These are phyloP conservation scores for Emergomyces orientalis DNA, from an alignment of 2,329 filamentous ascomycete species.

Conservation along the genomic window DNA sequence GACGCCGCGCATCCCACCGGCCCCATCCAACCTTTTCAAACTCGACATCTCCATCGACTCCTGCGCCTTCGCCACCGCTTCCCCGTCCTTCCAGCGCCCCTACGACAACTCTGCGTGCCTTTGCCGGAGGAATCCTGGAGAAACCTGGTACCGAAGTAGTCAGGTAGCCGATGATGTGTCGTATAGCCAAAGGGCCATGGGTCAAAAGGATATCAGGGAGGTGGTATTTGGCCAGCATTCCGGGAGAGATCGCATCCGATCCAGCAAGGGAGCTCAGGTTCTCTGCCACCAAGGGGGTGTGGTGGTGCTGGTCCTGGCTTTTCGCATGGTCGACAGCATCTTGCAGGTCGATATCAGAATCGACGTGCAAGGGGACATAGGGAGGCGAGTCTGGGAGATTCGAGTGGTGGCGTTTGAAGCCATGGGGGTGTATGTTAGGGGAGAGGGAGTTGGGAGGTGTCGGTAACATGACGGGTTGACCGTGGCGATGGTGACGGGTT, in stretches of 20 bases:
- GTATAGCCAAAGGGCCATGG: slow-evolving; percentile 85
- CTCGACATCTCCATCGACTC: slow-evolving; percentile 47
- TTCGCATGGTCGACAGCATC: slow-evolving; percentile 51
- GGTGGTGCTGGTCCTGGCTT: slow-evolving; percentile 32
- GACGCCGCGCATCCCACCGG: slow-evolving; percentile 77
- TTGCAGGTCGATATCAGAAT: slow-evolving; percentile 80
- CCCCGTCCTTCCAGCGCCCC: slow-evolving; percentile 74
- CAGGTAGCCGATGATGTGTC: slow-evolving; percentile 89
- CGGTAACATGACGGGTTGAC: slow-evolving; percentile 49
- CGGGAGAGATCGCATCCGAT: slow-evolving; percentile 72
- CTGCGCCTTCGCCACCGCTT: slow-evolving; percentile 45
- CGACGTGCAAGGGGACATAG: slow-evolving; percentile 47
- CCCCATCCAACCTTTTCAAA: slow-evolving; percentile 98
- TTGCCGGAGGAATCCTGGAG: slow-evolving; percentile 75
- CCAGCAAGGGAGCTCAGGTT: slow-evolving; percentile 37
- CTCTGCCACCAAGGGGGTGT: slow-evolving; percentile 19
- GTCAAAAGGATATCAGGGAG: slow-evolving; percentile 82
- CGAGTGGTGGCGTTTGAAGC: slow-evolving; percentile 55
- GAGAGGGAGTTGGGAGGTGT: slow-evolving; percentile 96
- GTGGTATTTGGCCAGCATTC: slow-evolving; percentile 79
- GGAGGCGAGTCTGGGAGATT: slow-evolving; percentile 33
- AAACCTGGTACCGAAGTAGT: slow-evolving; percentile 91
- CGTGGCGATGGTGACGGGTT: slow-evolving; percentile 18
- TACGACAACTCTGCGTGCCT: slow-evolving; percentile 86
- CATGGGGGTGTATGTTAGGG: slow-evolving; percentile 72